Percentiles rank a stretch among this genome's conserved stretches.
phyloP scores from a whole-genome alignment of 1,139 yeast genomes.

The Hyphopichia buzzinii region DNA sequence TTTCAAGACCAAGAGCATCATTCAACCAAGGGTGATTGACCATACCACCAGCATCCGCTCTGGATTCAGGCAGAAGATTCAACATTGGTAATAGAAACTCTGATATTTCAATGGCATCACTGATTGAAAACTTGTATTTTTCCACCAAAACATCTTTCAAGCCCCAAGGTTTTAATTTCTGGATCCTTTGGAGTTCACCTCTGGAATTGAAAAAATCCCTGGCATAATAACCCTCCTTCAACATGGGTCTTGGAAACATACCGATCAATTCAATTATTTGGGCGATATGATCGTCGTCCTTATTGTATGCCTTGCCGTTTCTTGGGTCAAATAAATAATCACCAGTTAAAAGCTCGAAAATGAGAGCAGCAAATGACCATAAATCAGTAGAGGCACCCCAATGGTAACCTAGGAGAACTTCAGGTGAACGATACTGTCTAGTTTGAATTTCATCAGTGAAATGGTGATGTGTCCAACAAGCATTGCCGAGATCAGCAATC shows the following conservation, averaged over 20 bases:
- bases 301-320: constrained; percentile 44
- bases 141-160: constrained; percentile 46
- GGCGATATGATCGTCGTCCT: constrained; percentile 52
- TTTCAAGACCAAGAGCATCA: constrained; percentile 61
- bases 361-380: constrained; percentile 49
- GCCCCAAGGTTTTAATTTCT: constrained; percentile 49
- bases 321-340: constrained; percentile 50
- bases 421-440: constrained; percentile 49
- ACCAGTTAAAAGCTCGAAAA: constrained; percentile 48
- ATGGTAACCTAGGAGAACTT: constrained; percentile 45
- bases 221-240: constrained; percentile 42
- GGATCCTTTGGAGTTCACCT: constrained; percentile 59
- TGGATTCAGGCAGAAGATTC: constrained; percentile 58
- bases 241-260: constrained; percentile 41
- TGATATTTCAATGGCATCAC: constrained; percentile 55
- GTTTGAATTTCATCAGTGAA: constrained; percentile 53
- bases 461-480: constrained; percentile 50
- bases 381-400: constrained; percentile 52
- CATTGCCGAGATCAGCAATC: constrained; percentile 51
- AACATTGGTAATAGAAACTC: constrained; percentile 75
- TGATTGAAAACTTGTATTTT: constrained; percentile 60
- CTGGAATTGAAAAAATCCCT: constrained; percentile 49
- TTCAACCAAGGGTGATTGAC: constrained; percentile 75
- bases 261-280: constrained; percentile 48
- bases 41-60: constrained; percentile 84